Conservation (phyloP, 108 stramenopile genomes). For the Asterionellopsis glacialis region DNA sequence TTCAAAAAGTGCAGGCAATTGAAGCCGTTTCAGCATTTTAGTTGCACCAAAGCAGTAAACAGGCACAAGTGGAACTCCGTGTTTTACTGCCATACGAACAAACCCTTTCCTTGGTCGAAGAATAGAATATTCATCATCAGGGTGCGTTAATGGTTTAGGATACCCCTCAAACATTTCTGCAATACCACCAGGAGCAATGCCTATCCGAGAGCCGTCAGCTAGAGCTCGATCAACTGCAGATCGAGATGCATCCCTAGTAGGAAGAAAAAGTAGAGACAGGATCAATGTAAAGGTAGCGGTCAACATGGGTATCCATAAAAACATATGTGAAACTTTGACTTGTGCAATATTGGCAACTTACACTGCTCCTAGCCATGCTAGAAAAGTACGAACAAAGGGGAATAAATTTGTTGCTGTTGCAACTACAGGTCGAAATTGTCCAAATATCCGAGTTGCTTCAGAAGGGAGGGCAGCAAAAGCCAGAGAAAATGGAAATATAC, state of each 20-base stretch:
- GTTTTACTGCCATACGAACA: conserved; percentile 76
- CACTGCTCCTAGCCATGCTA: conserved; percentile 58
- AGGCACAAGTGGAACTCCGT: conserved; percentile 77
- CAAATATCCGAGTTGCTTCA: conserved; percentile 51
- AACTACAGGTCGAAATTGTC: conserved; percentile 67
- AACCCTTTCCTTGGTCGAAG: conserved; percentile 73
- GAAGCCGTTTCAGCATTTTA: conserved; percentile 79
- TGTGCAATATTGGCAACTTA: conserved; percentile 7
- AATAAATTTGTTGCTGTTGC: conserved; percentile 76
- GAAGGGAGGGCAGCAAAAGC: conserved; percentile 68
- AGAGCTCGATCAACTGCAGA: conserved; percentile 50
- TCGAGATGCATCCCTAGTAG: conserved; percentile 52
- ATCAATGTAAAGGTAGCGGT: neutral
- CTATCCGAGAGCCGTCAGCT: conserved; percentile 37
- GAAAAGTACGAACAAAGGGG: conserved; percentile 69
- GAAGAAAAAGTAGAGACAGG: neutral
- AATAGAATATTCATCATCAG: conserved; percentile 81
- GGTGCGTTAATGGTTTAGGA: conserved; percentile 63
- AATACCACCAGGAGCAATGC: conserved; percentile 87
- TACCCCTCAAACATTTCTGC: conserved; percentile 92
- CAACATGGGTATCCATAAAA: neutral
- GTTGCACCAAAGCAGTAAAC: conserved; percentile 89
- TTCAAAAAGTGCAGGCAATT: conserved; percentile 72
- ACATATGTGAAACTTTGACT: neutral
- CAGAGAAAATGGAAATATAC: conserved; percentile 89